Evolutionary conservation across 1,139 yeast genomes (phyloP).

Genomic region (Sugiyamaella grinbergsii): DNA sequence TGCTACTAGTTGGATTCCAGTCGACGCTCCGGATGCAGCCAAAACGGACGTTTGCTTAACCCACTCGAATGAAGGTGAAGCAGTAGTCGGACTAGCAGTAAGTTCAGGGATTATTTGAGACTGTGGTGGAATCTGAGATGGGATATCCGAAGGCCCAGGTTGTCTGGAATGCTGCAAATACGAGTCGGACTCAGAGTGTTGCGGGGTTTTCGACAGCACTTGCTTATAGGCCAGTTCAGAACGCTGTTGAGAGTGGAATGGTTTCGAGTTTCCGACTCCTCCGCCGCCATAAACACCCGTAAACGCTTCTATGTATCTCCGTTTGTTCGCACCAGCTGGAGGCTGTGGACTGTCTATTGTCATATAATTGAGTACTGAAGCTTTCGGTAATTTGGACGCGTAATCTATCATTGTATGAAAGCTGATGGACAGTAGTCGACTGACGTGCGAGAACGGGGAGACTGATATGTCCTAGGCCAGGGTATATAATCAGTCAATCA

Average conservation of each 20-base stretch:
- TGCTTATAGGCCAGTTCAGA: no score
- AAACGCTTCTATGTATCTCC: conserved; percentile 16
- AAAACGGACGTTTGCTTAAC: conserved; percentile 4
- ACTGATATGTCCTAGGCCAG: no score
- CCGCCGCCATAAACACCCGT: conserved; percentile 9
- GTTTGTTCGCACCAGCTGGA: conserved; percentile 9
- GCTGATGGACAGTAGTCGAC: no score
- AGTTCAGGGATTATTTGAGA: not conserved
- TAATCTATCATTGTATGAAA: conserved; percentile 9
- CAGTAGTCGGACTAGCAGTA: not conserved
- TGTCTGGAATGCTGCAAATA: not conserved
- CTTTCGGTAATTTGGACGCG: conserved; percentile 5
- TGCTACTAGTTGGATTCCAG: conserved; percentile 3
- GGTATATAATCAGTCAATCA: no score
- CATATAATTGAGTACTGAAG: conserved; percentile 11
- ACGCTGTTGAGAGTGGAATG: no score
- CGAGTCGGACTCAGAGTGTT: not conserved
- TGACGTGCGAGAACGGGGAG: no score
- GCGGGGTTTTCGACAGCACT: no score
- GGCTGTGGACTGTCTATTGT: conserved; percentile 10
- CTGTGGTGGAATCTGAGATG: not conserved
- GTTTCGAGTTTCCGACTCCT: no score
- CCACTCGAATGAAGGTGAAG: conserved; percentile 9
- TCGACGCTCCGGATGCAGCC: conserved; percentile 13
- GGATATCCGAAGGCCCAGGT: no score